Conservation (phyloP, 176 grass and related monocot genomes). For the Elaeis guineensis region DNA sequence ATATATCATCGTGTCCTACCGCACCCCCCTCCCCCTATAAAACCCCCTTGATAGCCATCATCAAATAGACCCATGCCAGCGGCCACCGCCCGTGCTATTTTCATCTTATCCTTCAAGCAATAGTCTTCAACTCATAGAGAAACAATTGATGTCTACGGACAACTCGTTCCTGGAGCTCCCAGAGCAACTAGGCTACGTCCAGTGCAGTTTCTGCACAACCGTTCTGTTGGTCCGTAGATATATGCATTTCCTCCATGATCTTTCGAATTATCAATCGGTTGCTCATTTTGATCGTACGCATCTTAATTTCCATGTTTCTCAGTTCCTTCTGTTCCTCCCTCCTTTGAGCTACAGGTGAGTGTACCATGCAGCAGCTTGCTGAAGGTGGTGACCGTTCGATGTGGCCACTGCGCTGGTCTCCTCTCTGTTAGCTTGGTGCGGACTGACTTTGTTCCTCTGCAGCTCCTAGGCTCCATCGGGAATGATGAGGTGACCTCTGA, state of each 20-base stretch:
- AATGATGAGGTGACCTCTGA: neutral
- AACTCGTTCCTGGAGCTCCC: constrained; percentile 23
- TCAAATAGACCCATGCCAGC: no score
- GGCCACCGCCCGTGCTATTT: no score
- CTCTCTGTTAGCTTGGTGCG: constrained; percentile 39
- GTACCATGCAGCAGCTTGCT: constrained; percentile 39
- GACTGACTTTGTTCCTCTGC: constrained; percentile 24
- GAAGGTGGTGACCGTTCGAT: constrained; percentile 55
- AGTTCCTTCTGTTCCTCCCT: no score
- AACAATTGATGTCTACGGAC: constrained; percentile 22
- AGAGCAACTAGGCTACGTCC: constrained; percentile 64
- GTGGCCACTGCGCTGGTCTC: constrained; percentile 47
- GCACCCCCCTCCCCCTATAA: no score
- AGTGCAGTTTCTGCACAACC: constrained; percentile 46
- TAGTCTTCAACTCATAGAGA: no score
- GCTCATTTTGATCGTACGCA: no score
- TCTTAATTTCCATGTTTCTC: no score
- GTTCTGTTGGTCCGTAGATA: constrained; percentile 32
- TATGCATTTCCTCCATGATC: no score
- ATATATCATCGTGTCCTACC: no score
- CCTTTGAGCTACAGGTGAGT: constrained; percentile 31
- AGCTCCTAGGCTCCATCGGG: constrained; percentile 20
- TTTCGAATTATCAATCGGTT: no score
- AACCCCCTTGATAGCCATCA: no score
- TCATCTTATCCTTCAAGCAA: no score